Percentiles rank a stretch among this genome's conserved stretches.
Conservation (phyloP, 23 red algal species). For the Agarophyton chilense region DNA sequence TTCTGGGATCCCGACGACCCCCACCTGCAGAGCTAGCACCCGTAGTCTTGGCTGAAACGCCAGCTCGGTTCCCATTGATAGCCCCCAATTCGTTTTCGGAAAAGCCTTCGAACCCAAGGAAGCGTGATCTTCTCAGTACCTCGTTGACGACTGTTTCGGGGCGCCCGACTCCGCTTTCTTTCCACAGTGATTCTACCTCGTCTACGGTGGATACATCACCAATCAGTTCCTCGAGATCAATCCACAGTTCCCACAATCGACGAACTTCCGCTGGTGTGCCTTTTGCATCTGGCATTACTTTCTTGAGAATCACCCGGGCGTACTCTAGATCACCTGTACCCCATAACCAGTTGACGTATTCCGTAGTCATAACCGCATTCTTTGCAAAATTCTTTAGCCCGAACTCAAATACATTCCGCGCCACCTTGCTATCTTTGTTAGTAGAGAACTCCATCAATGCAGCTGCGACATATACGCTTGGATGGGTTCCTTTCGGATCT, state of each 20-base stretch:
- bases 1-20: constrained; percentile 59
- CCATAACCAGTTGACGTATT: constrained; percentile 74
- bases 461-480: constrained; percentile 73
- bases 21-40: neutral
- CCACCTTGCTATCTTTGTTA: constrained; percentile 80
- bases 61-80: constrained; percentile 19
- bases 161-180: constrained; percentile 39
- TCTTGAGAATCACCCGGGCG: constrained; percentile 50
- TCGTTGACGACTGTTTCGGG: constrained; percentile 50
- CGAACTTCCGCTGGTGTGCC: constrained; percentile 51
- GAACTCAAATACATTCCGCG: constrained; percentile 92
- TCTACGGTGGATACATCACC: constrained; percentile 61
- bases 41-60: constrained; percentile 7
- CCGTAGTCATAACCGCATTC: constrained; percentile 33
- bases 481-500: constrained; percentile 55
- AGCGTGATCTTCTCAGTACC: constrained; percentile 35
- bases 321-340: constrained; percentile 67
- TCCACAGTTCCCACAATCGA: constrained; percentile 64
- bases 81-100: constrained; percentile 51
- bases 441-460: constrained; percentile 80
- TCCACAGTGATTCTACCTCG: constrained; percentile 54
- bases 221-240: constrained; percentile 63
- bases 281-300: constrained; percentile 63
- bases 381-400: constrained; percentile 73
- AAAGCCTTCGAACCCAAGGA: constrained; percentile 61